Evolutionary conservation across 805 yeast genomes (phyloP), one percentile per base, ranked within the genome.

Genomic region (Candida railenensis): DNA sequence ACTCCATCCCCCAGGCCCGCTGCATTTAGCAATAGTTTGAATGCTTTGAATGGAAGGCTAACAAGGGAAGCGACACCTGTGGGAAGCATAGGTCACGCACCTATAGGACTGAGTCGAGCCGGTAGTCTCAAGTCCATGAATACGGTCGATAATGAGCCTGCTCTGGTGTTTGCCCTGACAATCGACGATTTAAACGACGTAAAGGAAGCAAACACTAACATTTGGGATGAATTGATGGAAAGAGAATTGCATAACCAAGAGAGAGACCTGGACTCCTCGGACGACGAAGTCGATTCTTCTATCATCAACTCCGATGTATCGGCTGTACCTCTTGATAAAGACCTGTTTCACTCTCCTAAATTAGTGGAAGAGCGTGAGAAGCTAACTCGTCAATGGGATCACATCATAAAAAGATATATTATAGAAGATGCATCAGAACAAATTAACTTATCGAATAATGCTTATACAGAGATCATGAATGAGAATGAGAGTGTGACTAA

Each of bases 391-490:
- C 73, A 73, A 49, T 75, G 77, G 69, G 50, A 57, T 19, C 48
- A 54, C 44, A 71, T 80, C 37, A 58, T 80, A 15, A 49, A 54
- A 19, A 59, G 54, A n/a, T 80, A 70, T 54, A 67, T 80, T 34
- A 47, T 52, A 11, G 65, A 63, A 12, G 68, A 76, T 45, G 66
- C 83, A 1, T 71, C 73, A 2, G 65, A 64, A 36, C 82, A 80
- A 56, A 68, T 80, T 48, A 80, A 80, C 56, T 51, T 80, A 20
- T 74, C 82, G 0, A 56, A 65, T 48, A 63, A 66, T 5, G 61
- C 76, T 2, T 65, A 59, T 48, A 57, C 63, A 14, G 52, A 54
- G 11, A 55, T 69, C 36, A 36, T 61, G 30, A 47, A 43, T 11
- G 56, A 52, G 18, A 45, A 57, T 22, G 54, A 52, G 16, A 49